Base-by-base conservation (phyloP, 1,284 basidiomycete genomes). In the Pseudozyma sp. region DNA sequence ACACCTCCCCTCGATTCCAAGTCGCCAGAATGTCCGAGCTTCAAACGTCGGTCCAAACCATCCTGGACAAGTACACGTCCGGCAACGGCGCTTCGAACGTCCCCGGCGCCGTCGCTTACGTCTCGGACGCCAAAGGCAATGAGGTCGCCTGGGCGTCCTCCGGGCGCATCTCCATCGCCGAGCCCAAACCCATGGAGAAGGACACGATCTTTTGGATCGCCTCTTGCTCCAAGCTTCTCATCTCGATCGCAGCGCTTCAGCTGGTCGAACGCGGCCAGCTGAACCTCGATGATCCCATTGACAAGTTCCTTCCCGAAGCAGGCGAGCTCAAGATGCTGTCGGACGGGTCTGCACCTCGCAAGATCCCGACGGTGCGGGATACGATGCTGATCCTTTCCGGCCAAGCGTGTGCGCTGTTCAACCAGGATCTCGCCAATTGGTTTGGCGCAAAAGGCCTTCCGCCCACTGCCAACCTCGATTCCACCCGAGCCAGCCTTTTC, bases 141-240 rank as follows among this genome's bases (percentile, higher is more conserved):
- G 55, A 68, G 44, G 54, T 80, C 6, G 64, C 60, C 7, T 68
- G 75, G 66, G 71, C 51, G 17, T 54, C 74, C 31, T 64, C 71
- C 4, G 78, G 78, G n/a, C 31, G 67, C 19, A 56, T 48, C 42
- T 45, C 54, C 17, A 47, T 76, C 11, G 64, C 48, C 42, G 65
- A 58, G 55, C 43, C 44, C 30, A 65, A 75, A 24, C 55, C 54
- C 8, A 71, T 73, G 63, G 52, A 56, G 19, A 68, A 62, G 24
- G 53, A 86, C 71, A 44, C 56, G 30, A 56, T 71, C 45, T 71
- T 72, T 42, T 77, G 75, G 72, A 77, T 82, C 17, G 76, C 67
- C 34, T 77, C 74, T 40, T 76, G 68, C 63, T 84, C 83, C 37
- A 85, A 84, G 75, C 65, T 83, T 34, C 66, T 84, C 54, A 84